Conservation (phyloP, 2,329 filamentous ascomycete species). For the Aspergillus puulaauensis region DNA sequence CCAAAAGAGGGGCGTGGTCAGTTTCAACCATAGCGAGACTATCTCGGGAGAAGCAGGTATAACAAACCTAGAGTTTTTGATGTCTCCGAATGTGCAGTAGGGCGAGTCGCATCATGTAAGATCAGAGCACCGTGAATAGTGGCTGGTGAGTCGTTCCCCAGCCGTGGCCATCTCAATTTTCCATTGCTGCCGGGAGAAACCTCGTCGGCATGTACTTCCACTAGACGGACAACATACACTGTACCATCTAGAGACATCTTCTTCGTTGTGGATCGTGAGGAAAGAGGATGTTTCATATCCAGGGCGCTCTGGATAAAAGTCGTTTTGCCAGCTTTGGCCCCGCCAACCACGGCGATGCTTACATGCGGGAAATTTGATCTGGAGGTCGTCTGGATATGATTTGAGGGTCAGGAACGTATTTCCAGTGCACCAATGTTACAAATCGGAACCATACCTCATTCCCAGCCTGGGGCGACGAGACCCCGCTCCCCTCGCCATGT, state of each 20-base stretch:
- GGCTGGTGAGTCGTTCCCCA: constrained; percentile 65
- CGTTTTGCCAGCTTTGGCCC: constrained; percentile 56
- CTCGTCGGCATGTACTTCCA: constrained; percentile 56
- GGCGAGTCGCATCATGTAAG: constrained; percentile 82
- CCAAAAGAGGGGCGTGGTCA: constrained; percentile 14
- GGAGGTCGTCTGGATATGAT: constrained; percentile 21
- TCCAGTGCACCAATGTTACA: neutral
- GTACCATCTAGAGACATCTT: constrained; percentile 58
- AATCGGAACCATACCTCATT: constrained; percentile 28
- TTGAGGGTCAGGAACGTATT: constrained; percentile 7
- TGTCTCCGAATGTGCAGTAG: constrained; percentile 70
- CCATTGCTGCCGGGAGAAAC: constrained; percentile 51
- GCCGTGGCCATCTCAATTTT: constrained; percentile 51
- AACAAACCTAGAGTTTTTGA: constrained; percentile 76
- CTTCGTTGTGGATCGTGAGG: constrained; percentile 45
- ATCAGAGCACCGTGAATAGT: constrained; percentile 79
- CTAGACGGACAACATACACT: constrained; percentile 56
- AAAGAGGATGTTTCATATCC: constrained; percentile 49
- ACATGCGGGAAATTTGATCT: constrained; percentile 50
- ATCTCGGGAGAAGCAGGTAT: constrained; percentile 1
- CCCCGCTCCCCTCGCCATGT: constrained; percentile 16
- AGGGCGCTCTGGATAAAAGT: constrained; percentile 59
- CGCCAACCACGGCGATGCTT: constrained; percentile 59
- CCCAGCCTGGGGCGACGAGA: constrained; percentile 12
- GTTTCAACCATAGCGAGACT: neutral